These are phyloP conservation scores for Larix sibirica DNA, from an alignment of 83 land plant genomes.

Conservation along the genomic window DNA sequence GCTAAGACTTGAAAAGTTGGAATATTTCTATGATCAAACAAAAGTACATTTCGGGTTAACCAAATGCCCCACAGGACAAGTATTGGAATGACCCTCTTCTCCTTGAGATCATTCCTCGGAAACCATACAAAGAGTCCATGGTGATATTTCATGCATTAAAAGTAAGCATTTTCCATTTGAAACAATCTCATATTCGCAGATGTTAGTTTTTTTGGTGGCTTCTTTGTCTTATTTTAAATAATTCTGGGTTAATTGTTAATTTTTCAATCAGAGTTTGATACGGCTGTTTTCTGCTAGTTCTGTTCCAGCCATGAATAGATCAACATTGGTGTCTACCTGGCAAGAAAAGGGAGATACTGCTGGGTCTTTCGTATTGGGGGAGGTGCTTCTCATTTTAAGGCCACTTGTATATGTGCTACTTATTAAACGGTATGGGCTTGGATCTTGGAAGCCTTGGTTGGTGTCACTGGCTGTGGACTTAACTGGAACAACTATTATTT, in stretches of 20 bases:
- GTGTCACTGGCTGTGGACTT: conserved; percentile 73
- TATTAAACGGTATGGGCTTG: conserved; percentile 77
- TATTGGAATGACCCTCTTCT: too few relatives aligned
- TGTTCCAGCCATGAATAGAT: conserved; percentile 36
- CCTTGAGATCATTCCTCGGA: too few relatives aligned
- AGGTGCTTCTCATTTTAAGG: conserved; percentile 67
- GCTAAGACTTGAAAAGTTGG: too few relatives aligned
- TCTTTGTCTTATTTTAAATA: background rate
- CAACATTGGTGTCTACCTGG: conserved; percentile 39
- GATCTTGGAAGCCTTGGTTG: conserved; percentile 94
- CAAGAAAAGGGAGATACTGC: conserved; percentile 50
- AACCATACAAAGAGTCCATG: too few relatives aligned
- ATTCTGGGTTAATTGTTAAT: background rate
- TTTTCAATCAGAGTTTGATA: background rate
- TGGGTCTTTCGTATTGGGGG: conserved; percentile 54
- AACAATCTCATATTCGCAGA: background rate
- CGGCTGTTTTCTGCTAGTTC: conserved; percentile 19
- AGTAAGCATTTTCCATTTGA: too few relatives aligned
- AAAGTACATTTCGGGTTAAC: too few relatives aligned
- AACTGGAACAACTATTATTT: conserved; percentile 54
- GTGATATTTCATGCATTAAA: too few relatives aligned
- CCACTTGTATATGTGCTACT: conserved; percentile 87
- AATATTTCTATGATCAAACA: too few relatives aligned
- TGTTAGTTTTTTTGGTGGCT: background rate
- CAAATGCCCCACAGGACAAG: too few relatives aligned